Evolutionary conservation across 2,329 filamentous ascomycete species (phyloP), one percentile per base, ranked within the genome.

Genomic region (Microcera coccophila): DNA sequence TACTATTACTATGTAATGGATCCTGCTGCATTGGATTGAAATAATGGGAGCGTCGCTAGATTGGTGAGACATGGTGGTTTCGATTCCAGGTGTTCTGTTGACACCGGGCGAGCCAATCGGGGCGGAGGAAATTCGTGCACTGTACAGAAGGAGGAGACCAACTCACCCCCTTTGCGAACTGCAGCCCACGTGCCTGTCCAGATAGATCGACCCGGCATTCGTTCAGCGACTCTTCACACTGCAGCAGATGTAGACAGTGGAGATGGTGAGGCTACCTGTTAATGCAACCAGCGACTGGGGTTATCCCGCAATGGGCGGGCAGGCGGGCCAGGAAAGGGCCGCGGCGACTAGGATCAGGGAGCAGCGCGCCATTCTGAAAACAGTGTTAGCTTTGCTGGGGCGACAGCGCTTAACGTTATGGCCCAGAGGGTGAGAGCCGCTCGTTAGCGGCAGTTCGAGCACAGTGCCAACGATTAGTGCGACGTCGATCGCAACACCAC

Each of bases 271-370:
- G 22, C 12, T 26, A 12, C 22, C 22, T 26, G 22, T 26, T 12
- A 26, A 26, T n/a, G 41, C 36, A 39, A 44, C 47, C 44, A 20
- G n/a, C n/a, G n/a, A 40, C 34, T 47, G 49, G 46, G 40, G 42
- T 37, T 44, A 40, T 44, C 39, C 50, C 50, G 48, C 47, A 53
- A 39, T 35, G 41, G 52, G 46, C 29, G 29, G 29, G 11, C 29
- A 26, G 22, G 22, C 22, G 22, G 7, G 22, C 22, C 7, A 7
- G 22, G 22, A 26, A 26, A 12, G 22, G 22, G 22, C 22, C 22
- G 22, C 7, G 12, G 12, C 12, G 7, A 12, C 22, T 7, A 26
- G 22, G 22, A 12, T 26, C 22, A 26, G 22, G 7, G 22, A 7
- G 7, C 22, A 12, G 22, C 22, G 22, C 22, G 22, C 22, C 22